Conservation (phyloP, 2,329 filamentous ascomycete genomes). For the Emydomyces testavorans region DNA sequence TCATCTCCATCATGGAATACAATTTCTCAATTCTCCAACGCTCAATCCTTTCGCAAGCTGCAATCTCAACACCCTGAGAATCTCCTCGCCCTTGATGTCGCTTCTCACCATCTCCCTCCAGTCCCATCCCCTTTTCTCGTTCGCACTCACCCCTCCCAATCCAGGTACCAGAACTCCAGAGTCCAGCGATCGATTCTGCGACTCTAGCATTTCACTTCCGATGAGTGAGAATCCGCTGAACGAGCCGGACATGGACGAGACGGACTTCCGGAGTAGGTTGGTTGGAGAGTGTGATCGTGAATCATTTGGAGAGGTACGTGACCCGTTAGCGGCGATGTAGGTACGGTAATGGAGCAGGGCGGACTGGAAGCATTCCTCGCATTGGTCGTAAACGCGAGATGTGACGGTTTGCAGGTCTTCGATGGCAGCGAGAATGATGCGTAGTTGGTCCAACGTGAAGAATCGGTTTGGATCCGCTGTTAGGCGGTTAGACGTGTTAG, state of each 20-base stretch:
- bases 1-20: not conserved
- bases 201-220: constrained; percentile 58
- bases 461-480: constrained; percentile 42
- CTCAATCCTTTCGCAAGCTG: constrained; percentile 61
- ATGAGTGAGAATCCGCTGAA: constrained; percentile 56
- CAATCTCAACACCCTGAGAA: constrained; percentile 61
- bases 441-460: constrained; percentile 62
- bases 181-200: constrained; percentile 24
- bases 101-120: constrained; percentile 52
- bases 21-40: constrained; percentile 25
- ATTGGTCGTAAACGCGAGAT: constrained; percentile 58
- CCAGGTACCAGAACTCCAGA: constrained; percentile 40
- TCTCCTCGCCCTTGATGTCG: constrained; percentile 51
- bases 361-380: constrained; percentile 66
- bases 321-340: constrained; percentile 29
- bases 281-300: constrained; percentile 41
- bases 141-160: constrained; percentile 18
- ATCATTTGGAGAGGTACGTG: constrained; percentile 10
- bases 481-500: constrained; percentile 12
- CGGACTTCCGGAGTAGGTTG: constrained; percentile 55
- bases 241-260: constrained; percentile 42
- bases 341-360: constrained; percentile 50
- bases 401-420: constrained; percentile 70
- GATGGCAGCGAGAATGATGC: constrained; percentile 61
- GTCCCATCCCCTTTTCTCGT: constrained; percentile 56